These are phyloP conservation scores for Gaillardinia entomophila DNA, from an alignment of 805 yeast genomes.

Conservation along the genomic window DNA sequence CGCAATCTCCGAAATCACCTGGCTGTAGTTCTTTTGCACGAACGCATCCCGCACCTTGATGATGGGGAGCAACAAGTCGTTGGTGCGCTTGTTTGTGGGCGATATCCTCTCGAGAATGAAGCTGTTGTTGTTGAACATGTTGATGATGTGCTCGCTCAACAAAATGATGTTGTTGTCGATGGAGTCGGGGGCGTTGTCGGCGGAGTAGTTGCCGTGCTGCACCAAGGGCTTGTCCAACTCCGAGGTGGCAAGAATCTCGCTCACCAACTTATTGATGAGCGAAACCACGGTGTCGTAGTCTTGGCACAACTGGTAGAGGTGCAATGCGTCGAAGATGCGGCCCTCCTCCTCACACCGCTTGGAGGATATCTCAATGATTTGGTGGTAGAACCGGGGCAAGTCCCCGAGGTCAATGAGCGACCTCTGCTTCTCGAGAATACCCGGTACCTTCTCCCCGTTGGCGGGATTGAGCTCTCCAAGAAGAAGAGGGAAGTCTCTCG, in stretches of 20 bases:
- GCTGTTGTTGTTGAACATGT: constrained; percentile 48
- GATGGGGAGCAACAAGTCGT: constrained; percentile 57
- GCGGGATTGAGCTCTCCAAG: constrained; percentile 72
- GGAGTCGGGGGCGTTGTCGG: constrained; percentile 26
- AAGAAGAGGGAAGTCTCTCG: constrained; percentile 74
- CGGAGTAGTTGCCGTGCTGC: constrained; percentile 35
- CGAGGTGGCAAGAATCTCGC: constrained; percentile 68
- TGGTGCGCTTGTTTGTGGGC: constrained; percentile 55
- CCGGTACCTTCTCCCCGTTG: constrained; percentile 75
- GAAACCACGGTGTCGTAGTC: constrained; percentile 77
- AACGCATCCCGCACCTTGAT: constrained; percentile 61
- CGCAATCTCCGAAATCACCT: constrained; percentile 50
- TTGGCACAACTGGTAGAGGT: constrained; percentile 82
- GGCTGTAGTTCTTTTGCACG: constrained; percentile 53
- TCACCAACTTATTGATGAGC: constrained; percentile 67
- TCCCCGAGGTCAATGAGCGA: constrained; percentile 53
- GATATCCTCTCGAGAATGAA: constrained; percentile 54
- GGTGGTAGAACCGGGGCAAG: constrained; percentile 55
- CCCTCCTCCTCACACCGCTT: constrained; percentile 88
- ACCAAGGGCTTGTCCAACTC: constrained; percentile 59
- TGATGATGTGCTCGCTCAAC: constrained; percentile 40
- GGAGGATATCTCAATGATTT: constrained; percentile 82
- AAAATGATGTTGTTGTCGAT: constrained; percentile 38
- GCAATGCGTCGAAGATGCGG: constrained; percentile 74
- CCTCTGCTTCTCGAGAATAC: constrained; percentile 76